Conservation (phyloP, 768 basidiomycete genomes). For the Trametes punicea region DNA sequence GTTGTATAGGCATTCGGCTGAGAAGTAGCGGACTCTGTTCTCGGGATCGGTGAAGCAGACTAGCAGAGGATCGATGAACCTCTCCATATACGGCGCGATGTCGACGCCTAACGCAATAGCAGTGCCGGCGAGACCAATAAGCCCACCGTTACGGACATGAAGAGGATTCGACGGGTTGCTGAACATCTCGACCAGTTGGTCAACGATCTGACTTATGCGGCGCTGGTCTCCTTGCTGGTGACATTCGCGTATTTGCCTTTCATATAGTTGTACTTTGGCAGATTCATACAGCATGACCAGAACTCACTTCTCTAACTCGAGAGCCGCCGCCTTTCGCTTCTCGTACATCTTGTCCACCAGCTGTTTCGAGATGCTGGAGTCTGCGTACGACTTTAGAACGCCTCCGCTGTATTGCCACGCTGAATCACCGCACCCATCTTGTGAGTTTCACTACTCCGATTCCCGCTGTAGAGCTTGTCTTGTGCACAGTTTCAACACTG, state of each 20-base stretch:
- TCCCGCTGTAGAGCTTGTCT: not conserved
- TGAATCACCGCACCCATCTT: slow-evolving; percentile 25
- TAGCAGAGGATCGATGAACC: slow-evolving; percentile 85
- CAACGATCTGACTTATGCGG: slow-evolving; percentile 82
- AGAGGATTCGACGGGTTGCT: slow-evolving; percentile 76
- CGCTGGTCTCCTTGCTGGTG: slow-evolving; percentile 77
- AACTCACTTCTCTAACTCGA: slow-evolving; percentile 89
- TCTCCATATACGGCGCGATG: slow-evolving; percentile 90
- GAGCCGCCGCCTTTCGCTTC: slow-evolving; percentile 91
- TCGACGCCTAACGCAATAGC: slow-evolving; percentile 96
- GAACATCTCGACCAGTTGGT: slow-evolving; percentile 95
- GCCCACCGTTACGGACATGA: slow-evolving; percentile 89
- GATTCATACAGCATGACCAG: not conserved
- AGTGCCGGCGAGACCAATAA: slow-evolving; percentile 93
- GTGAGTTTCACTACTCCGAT: not conserved
- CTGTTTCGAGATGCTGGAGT: slow-evolving; percentile 73
- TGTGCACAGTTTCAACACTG: not conserved
- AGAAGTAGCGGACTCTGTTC: slow-evolving; percentile 95
- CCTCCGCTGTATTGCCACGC: not conserved
- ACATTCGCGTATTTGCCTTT: slow-evolving; percentile 82
- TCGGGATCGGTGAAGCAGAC: slow-evolving; percentile 92
- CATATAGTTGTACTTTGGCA: not conserved
- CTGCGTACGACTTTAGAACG: slow-evolving; percentile 36
- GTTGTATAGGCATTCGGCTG: slow-evolving; percentile 97
- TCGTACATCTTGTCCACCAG: slow-evolving; percentile 94